phyloP scores from a whole-genome alignment of 805 yeast species.

The Nakazawaea ishiwadae region DNA sequence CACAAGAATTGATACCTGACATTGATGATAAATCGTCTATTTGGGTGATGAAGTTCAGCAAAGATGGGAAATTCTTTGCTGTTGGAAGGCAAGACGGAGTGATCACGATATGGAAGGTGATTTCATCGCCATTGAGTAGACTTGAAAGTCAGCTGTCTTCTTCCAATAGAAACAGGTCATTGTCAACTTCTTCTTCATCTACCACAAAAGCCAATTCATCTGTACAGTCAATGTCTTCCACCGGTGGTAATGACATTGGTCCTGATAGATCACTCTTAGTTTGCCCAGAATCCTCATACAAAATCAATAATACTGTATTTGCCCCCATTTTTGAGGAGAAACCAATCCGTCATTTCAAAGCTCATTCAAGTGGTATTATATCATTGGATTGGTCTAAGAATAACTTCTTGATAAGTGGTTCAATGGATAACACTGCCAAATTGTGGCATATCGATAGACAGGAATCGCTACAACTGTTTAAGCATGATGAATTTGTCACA shows the following conservation, averaged over 20 bases:
- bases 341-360: slow-evolving; percentile 58
- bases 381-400: slow-evolving; percentile 86
- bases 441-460: slow-evolving; percentile 80
- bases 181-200: slow-evolving; percentile 4
- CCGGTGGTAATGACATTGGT: slow-evolving; percentile 6
- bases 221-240: background rate
- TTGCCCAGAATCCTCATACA: slow-evolving; percentile 9
- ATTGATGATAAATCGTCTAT: slow-evolving; percentile 36
- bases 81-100: slow-evolving; percentile 75
- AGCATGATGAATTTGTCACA: slow-evolving; percentile 80
- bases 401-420: slow-evolving; percentile 61
- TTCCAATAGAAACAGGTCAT: slow-evolving; percentile 3
- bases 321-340: slow-evolving; percentile 77
- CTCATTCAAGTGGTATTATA: slow-evolving; percentile 69
- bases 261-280: slow-evolving; percentile 10
- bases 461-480: slow-evolving; percentile 57
- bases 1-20: slow-evolving; percentile 52
- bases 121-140: slow-evolving; percentile 67
- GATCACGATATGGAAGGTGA: slow-evolving; percentile 75
- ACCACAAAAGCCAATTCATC: slow-evolving; percentile 10
- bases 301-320: slow-evolving; percentile 24
- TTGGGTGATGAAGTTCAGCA: slow-evolving; percentile 70
- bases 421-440: slow-evolving; percentile 79
- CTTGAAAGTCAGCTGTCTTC: slow-evolving; percentile 9
- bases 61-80: slow-evolving; percentile 80